A percentile compares a stretch with the other conserved stretches of the same genome.
Evolutionary conservation across 805 yeast genomes (phyloP).

Genomic region (Hanseniaspora hatyaiensis): DNA sequence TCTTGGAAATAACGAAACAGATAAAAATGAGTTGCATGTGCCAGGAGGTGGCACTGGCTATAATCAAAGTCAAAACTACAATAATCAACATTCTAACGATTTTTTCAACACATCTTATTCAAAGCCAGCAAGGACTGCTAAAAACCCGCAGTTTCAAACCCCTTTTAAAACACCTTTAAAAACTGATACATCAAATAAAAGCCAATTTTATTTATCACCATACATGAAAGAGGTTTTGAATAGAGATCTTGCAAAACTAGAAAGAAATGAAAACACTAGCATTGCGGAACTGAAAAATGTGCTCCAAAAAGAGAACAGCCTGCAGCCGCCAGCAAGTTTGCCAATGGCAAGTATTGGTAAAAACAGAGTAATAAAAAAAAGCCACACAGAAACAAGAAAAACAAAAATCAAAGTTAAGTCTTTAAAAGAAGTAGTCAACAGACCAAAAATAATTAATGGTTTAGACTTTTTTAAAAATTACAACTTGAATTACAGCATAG

Average conservation of each 20-base stretch:
- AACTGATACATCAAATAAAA: not conserved
- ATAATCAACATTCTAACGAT: not conserved
- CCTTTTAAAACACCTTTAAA: not conserved
- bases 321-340: conserved; percentile 4
- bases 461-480: not conserved
- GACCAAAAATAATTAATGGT: conserved; percentile 4
- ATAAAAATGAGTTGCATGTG: not conserved
- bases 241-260: not conserved
- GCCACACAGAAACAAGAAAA: too few relatives aligned
- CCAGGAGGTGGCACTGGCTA: not conserved
- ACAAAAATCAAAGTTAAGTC: not conserved
- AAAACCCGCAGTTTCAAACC: not conserved
- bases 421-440: conserved; percentile 7
- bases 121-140: not conserved
- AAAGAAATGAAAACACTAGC: not conserved
- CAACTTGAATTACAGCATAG: not conserved
- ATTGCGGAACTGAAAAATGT: too few relatives aligned
- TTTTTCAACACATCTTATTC: not conserved
- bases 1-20: not conserved
- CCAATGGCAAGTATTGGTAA: not conserved
- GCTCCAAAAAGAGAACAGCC: too few relatives aligned
- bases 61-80: not conserved
- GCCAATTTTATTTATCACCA: not conserved
- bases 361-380: not conserved
- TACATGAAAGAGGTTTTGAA: not conserved